Evolutionary conservation across 345 rosid species (phyloP).

Genomic region (Pelargonium nanum): DNA sequence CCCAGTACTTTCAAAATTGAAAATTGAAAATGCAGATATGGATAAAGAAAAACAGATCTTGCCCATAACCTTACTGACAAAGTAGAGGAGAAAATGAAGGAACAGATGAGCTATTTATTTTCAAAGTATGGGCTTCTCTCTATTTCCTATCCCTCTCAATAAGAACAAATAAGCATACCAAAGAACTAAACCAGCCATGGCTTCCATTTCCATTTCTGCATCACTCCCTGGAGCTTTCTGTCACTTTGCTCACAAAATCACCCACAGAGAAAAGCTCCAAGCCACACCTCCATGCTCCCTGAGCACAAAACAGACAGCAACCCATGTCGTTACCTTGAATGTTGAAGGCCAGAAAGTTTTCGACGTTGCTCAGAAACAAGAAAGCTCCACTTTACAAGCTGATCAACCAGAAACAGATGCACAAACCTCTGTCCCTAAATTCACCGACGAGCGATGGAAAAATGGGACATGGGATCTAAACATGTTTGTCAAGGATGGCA

Average conservation of each 20-base stretch:
- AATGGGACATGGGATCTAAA: conserved; percentile 47
- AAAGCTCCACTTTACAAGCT: conserved; percentile 1
- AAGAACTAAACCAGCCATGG: conserved; percentile 14
- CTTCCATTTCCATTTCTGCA: conserved; percentile 39
- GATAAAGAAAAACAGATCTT: neutral
- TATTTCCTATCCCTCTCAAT: neutral
- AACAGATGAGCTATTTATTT: neutral
- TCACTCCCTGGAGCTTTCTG: conserved; percentile 20
- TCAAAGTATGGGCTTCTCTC: neutral
- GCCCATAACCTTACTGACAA: neutral
- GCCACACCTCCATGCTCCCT: conserved; percentile 14
- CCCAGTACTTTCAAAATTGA: neutral
- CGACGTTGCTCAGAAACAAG: conserved; percentile 9
- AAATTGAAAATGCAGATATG: neutral
- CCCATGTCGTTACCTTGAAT: conserved; percentile 18
- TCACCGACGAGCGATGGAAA: conserved; percentile 36
- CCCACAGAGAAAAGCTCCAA: conserved; percentile 18
- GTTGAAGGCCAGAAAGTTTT: conserved; percentile 19
- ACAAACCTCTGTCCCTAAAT: conserved; percentile 19
- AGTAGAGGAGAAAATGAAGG: too few relatives aligned
- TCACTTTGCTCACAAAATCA: conserved; percentile 10
- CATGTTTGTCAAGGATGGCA: conserved; percentile 39
- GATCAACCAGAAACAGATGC: conserved; percentile 13
- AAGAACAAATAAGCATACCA: neutral
- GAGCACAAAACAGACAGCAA: conserved; percentile 28